Evolutionary conservation across 495 filamentous ascomycete species (phyloP).

Genomic region (Xylaria palmicola): DNA sequence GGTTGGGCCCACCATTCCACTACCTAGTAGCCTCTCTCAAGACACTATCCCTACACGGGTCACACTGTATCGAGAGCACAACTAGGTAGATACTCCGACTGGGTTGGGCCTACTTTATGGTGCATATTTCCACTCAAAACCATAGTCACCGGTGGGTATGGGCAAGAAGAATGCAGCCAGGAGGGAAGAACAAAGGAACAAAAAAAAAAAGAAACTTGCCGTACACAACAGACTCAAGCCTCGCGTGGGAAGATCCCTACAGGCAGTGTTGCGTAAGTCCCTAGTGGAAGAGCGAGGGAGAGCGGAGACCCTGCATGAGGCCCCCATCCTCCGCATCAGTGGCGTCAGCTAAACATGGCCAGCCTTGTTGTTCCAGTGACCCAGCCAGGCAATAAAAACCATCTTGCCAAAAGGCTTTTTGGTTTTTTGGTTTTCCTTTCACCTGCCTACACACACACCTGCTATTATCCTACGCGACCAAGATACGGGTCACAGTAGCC

Average conservation of each 20-base stretch:
- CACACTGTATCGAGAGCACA: no score
- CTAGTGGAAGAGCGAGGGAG: neutral
- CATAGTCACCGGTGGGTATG: no score
- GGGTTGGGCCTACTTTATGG: no score
- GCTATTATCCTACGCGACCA: neutral
- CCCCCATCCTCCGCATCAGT: slow-evolving; percentile 40
- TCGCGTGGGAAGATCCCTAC: no score
- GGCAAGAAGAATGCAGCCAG: no score
- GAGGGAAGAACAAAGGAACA: no score
- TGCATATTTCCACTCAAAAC: no score
- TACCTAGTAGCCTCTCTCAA: neutral
- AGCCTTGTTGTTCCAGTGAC: slow-evolving; percentile 15
- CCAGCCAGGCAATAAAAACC: slow-evolving; percentile 9
- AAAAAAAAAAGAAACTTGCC: no score
- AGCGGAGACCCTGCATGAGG: slow-evolving; percentile 42
- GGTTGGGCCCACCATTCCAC: slow-evolving; percentile 2
- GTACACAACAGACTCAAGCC: no score
- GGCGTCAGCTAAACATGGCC: slow-evolving; percentile 36
- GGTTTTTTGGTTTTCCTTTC: neutral
- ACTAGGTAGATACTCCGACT: no score
- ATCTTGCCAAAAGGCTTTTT: neutral
- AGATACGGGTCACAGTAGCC: neutral
- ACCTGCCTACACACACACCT: neutral
- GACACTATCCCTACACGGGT: no score
- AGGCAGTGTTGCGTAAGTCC: no score